These are phyloP conservation scores for Ramularia endophylla DNA, from an alignment of 2,329 filamentous ascomycete species.

Conservation along the genomic window DNA sequence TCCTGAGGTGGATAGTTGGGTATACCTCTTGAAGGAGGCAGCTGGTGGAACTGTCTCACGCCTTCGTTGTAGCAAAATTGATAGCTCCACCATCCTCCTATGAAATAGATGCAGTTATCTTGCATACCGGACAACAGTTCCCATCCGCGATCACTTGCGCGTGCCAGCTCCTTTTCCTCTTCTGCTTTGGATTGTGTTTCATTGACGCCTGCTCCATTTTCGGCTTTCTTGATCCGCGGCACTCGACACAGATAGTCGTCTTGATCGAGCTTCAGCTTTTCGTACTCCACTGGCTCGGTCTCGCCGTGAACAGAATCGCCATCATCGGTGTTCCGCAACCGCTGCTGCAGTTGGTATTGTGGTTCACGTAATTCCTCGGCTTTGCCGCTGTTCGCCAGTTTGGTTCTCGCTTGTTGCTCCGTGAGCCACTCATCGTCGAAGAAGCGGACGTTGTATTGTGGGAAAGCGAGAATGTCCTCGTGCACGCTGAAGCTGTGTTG, in stretches of 20 bases:
- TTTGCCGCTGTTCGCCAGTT: slow-evolving; percentile 40
- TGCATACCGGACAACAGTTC: slow-evolving; percentile 73
- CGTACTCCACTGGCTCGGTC: slow-evolving; percentile 46
- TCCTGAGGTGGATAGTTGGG: slow-evolving; percentile 65
- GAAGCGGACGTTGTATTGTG: slow-evolving; percentile 78
- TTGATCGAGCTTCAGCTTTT: slow-evolving; percentile 65
- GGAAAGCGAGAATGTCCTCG: slow-evolving; percentile 80
- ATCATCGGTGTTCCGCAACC: slow-evolving; percentile 7
- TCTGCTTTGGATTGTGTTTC: slow-evolving; percentile 48
- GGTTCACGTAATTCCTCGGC: slow-evolving; percentile 6
- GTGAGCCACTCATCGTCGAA: slow-evolving; percentile 62
- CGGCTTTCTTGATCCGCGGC: slow-evolving; percentile 58
- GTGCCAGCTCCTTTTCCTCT: slow-evolving; percentile 71
- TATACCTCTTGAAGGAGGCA: slow-evolving; percentile 63
- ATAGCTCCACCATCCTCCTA: slow-evolving; percentile 94
- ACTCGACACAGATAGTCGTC: slow-evolving; percentile 79
- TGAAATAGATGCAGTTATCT: slow-evolving; percentile 73
- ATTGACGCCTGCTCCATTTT: slow-evolving; percentile 19
- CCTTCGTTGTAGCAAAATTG: slow-evolving; percentile 86
- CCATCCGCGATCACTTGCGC: slow-evolving; percentile 71
- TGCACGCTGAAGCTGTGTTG: slow-evolving; percentile 71
- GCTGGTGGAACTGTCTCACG: slow-evolving; percentile 84
- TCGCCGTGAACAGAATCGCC: slow-evolving; percentile 6
- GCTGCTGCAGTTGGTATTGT: slow-evolving; percentile 18
- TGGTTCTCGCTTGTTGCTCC: slow-evolving; percentile 60